Conservation (phyloP, 75 land plant genomes). For the Cryptomeria japonica region DNA sequence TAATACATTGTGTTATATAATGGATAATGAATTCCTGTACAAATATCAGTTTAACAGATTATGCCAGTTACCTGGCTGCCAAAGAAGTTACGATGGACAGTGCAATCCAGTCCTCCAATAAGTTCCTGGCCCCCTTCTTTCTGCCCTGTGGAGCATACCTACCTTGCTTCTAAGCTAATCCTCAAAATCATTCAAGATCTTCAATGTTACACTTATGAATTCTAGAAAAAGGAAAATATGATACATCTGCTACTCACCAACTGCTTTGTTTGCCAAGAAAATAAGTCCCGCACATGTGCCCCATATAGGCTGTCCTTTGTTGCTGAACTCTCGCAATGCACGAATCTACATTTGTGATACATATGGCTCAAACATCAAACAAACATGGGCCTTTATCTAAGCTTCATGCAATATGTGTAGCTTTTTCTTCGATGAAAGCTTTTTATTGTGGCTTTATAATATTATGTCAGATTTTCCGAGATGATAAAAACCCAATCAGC, state of each 20-base stretch:
- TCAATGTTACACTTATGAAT: neutral
- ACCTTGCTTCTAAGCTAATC: neutral
- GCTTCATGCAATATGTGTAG: neutral
- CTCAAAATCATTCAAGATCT: constrained; percentile 9
- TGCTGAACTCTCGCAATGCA: constrained; percentile 82
- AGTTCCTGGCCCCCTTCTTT: constrained; percentile 95
- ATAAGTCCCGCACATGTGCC: constrained; percentile 99
- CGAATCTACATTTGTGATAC: constrained; percentile 63
- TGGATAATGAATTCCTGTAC: neutral
- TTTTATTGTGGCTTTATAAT: neutral
- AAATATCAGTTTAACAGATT: neutral
- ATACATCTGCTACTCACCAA: constrained; percentile 52
- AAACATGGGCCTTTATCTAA: neutral
- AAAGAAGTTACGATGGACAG: constrained; percentile 93
- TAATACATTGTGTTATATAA: neutral
- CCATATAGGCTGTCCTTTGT: constrained; percentile 91
- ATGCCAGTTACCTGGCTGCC: constrained; percentile 79
- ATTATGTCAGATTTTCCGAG: neutral
- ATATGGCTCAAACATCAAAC: neutral
- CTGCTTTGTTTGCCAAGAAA: constrained; percentile 84
- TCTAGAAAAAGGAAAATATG: neutral
- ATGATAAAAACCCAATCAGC: neutral
- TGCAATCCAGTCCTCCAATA: constrained; percentile 92
- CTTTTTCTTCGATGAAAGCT: neutral
- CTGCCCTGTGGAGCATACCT: constrained; percentile 54